Percentiles rank a stretch among this genome's conserved stretches.
These are phyloP conservation scores for Aspergillus olivimuriae DNA, from an alignment of 495 filamentous ascomycete genomes.

Conservation along the genomic window DNA sequence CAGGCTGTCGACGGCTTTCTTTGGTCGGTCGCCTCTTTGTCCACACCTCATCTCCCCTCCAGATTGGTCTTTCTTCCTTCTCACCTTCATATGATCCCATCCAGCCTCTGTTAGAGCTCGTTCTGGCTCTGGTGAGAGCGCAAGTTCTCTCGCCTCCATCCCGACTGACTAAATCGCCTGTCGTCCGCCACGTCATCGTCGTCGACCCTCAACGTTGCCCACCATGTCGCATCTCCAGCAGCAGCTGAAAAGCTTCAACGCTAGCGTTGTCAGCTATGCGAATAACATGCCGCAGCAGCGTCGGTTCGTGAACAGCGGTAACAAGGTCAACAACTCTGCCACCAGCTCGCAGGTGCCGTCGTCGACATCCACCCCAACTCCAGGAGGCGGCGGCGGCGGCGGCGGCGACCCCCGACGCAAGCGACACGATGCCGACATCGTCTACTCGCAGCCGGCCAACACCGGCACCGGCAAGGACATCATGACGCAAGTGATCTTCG, in stretches of 20 bases:
- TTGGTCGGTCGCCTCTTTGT: not conserved
- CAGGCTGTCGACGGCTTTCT: not conserved
- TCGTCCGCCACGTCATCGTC: not conserved
- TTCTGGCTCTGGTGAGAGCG: slow-evolving; percentile 2
- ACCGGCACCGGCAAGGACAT: slow-evolving; percentile 73
- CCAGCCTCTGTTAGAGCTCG: not conserved
- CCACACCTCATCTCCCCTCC: too few relatives aligned
- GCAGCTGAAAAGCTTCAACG: slow-evolving; percentile 43
- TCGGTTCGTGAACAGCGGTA: slow-evolving; percentile 30
- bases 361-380: slow-evolving; percentile 33
- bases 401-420: slow-evolving; percentile 50
- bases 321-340: slow-evolving; percentile 20
- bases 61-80: too few relatives aligned
- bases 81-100: not conserved
- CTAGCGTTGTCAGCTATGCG: slow-evolving; percentile 39
- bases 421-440: slow-evolving; percentile 49
- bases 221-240: slow-evolving; percentile 43
- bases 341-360: slow-evolving; percentile 37
- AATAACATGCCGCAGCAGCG: slow-evolving; percentile 37
- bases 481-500: slow-evolving; percentile 78
- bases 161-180: slow-evolving; percentile 1
- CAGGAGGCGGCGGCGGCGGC: slow-evolving; percentile 24
- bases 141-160: slow-evolving; percentile 3
- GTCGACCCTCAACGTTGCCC: slow-evolving; percentile 2
- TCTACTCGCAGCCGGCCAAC: slow-evolving; percentile 72